Evolutionary conservation across 2,329 filamentous ascomycete genomes (phyloP).

Genomic region (Cytospora chrysosperma): DNA sequence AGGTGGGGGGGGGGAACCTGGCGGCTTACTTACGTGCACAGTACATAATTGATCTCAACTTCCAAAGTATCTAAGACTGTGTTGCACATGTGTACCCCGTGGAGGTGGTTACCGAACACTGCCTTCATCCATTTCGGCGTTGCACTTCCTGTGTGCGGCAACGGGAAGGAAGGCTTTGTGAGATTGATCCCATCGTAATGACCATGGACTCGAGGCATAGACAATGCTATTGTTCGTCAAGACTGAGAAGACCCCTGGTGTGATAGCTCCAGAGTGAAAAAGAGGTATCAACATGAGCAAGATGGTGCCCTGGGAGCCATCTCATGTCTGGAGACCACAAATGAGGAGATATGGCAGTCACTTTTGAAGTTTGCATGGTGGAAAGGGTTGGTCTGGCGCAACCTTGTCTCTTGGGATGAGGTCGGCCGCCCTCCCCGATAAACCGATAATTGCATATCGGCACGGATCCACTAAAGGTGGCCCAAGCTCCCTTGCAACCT

Average conservation of each 20-base stretch:
- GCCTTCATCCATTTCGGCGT: not conserved
- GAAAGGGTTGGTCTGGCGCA: not conserved
- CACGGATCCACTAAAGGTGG: not conserved
- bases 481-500: slow-evolving; percentile 18
- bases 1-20: slow-evolving; percentile 8
- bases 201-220: slow-evolving; percentile 10
- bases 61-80: not conserved
- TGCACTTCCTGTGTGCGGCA: not conserved
- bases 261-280: not conserved
- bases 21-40: slow-evolving; percentile 16
- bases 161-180: not conserved
- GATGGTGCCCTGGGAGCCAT: not conserved
- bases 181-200: not conserved
- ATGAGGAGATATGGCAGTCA: not conserved
- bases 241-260: not conserved
- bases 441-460: slow-evolving; percentile 20
- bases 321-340: not conserved
- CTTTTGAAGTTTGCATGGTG: not conserved
- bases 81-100: not conserved
- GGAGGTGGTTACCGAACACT: not conserved
- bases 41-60: slow-evolving; percentile 8
- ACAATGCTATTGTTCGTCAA: slow-evolving; percentile 22
- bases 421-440: slow-evolving; percentile 7
- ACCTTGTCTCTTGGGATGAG: not conserved
- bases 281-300: not conserved